Evolutionary conservation across 106 monocot species (phyloP), one percentile per base, ranked within the genome.

Genomic region (Dendrobium catenatum): DNA sequence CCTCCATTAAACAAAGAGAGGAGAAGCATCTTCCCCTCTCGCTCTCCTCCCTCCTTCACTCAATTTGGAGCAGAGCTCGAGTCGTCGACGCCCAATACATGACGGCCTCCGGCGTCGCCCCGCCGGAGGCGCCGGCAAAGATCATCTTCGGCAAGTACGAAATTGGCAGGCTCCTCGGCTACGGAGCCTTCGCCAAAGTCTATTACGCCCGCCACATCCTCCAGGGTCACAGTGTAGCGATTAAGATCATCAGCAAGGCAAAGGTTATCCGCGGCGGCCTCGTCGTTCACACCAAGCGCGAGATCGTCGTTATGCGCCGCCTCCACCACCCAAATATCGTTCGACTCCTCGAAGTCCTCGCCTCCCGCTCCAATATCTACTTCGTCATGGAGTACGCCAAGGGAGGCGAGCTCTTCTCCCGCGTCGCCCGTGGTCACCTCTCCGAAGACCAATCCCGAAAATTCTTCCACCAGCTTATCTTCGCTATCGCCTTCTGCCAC

Each of bases 151-250:
- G 82, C 10, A 88, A 85, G 79, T 95, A 95, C 82, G 92, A 93
- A 78, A 19, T 93, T 0, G 91, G 95, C 37, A 84, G 83, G 9
- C 81, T 91, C 15, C 85, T 93, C 10, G 94, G 94, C 47, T 79
- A 87, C 49, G 94, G 94, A 26, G 85, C 90, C 78, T 92, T 87
- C 68, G 92, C 90, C 47, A 95, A 91, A 88, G 95, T 95, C 18
- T 93, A 93, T 83, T 83, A 88, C 72, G 95, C 88, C 48, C 93
- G 91, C 51, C 66, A 88, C 51, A 47, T 80, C 42, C 37, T 42
- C 43, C 59, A 66, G 19, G 87, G 85, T 41, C 58, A 81, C 31
- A 82, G 77, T 78, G 90, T 90, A 5, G 89, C 89, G 66, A 79
- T 89, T 48, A 89, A 89, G 54, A 67, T 81, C 41, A 80, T 89